Evolutionary conservation across 2,329 filamentous ascomycete species (phyloP), one percentile per base, ranked within the genome.

Genomic region (Lachnellula occidentalis): DNA sequence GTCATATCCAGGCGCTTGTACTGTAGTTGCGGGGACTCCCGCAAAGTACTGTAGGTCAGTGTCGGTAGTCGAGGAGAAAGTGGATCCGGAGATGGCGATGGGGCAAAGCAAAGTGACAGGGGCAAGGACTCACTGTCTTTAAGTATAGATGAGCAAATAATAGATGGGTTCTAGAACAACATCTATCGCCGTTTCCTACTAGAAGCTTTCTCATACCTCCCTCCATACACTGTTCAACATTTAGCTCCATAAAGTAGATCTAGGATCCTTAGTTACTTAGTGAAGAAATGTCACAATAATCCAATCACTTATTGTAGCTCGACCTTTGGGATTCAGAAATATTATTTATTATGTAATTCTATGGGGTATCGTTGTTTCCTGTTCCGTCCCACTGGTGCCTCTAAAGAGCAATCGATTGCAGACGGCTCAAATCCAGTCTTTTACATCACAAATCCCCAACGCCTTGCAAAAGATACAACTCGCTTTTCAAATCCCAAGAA

Each of bases 401-500:
- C n/a, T 37, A 37, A 39, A 41, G 19, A 41, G 52, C 47, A n/a
- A 12, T 6, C 21, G 41, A 15, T 34, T 17, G 24, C 36, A 34
- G 45, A 54, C 24, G n/a, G 15, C 24, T n/a, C n/a, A 43, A 45
- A 34, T 34, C 43, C 43, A 50, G 24, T 21, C 31, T 19, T 45
- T 43, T 17, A 22, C 11, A 21, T 22, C 41, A 15, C 41, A 19
- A n/a, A 53, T 48, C 46, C 48, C 27, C n/a, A 58, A 58, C 51
- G 55, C 55, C 55, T 48, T 52, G 55, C 55, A 54, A 48, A 45
- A 46, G 24, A 42, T n/a, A 51, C 39, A 47, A 17, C 7, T 34
- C 42, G 45, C 48, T 54, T 48, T 42, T 52, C 21, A 46, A 46
- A 46, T 17, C 19, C 17, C 19, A 22, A 17, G 34, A 31, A 34